These are phyloP conservation scores for Tulasnella calospora DNA, from an alignment of 768 basidiomycete genomes.

Conservation along the genomic window DNA sequence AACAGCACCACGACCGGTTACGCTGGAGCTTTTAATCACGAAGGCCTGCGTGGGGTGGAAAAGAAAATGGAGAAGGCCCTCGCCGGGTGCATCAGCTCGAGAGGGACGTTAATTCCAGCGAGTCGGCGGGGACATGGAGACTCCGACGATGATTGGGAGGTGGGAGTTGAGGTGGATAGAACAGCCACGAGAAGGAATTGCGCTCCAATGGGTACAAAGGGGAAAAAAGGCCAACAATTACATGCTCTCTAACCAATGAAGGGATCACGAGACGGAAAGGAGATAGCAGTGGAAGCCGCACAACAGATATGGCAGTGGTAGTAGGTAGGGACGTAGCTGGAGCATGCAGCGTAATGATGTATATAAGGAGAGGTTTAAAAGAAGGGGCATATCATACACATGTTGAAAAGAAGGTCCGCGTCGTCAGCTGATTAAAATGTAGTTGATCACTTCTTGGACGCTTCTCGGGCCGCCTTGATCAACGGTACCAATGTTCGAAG, in stretches of 20 bases:
- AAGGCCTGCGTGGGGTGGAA: too few species aligned
- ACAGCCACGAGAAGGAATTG: slow-evolving; percentile 78
- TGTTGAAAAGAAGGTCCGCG: neutral
- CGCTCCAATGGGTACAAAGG: neutral
- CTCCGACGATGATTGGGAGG: too few species aligned
- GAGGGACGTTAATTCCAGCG: too few species aligned
- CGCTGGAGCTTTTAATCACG: too few species aligned
- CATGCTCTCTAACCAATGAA: slow-evolving; percentile 11
- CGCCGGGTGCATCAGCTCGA: too few species aligned
- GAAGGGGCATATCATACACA: neutral
- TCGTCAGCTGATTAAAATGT: neutral
- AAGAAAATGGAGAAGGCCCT: too few species aligned
- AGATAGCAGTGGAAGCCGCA: neutral
- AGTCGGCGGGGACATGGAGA: too few species aligned
- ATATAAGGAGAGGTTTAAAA: neutral
- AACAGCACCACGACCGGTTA: too few species aligned
- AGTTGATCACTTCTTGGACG: slow-evolving; percentile 27
- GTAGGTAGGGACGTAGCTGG: neutral
- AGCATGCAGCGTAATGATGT: neutral
- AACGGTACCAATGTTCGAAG: slow-evolving; percentile 78
- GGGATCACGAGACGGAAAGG: neutral
- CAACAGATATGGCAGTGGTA: neutral
- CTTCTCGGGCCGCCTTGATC: slow-evolving; percentile 85
- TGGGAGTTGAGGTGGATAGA: slow-evolving; percentile 81
- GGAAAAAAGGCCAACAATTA: neutral